Percentiles rank a stretch among this genome's conserved stretches.
These are phyloP conservation scores for Arbutus unedo DNA, from an alignment of 148 eudicot species.

Conservation along the genomic window DNA sequence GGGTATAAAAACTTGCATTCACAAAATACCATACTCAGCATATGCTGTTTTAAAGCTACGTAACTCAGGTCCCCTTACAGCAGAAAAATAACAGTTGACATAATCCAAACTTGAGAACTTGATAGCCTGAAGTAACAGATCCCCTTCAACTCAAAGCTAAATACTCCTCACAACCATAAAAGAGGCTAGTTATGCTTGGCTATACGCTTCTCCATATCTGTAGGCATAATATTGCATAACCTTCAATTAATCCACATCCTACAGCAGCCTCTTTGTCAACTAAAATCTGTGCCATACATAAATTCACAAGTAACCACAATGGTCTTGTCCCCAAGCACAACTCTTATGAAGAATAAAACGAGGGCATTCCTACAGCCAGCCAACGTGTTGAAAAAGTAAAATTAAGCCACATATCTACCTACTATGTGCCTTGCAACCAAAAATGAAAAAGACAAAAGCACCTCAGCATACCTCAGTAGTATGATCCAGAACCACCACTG, in stretches of 20 bases:
- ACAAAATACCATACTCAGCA: conserved; percentile 14
- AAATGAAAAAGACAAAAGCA: neutral
- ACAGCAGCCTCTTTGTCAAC: conserved; percentile 30
- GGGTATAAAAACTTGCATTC: conserved; percentile 23
- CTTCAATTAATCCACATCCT: conserved; percentile 26
- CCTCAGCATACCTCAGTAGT: conserved; percentile 55
- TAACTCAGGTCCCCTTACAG: conserved; percentile 23
- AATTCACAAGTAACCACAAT: conserved; percentile 22
- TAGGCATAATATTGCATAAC: conserved; percentile 13
- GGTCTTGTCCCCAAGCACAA: conserved; percentile 10
- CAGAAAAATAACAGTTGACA: conserved; percentile 19
- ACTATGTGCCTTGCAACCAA: neutral
- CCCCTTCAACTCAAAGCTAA: conserved; percentile 16
- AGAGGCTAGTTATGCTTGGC: conserved; percentile 10
- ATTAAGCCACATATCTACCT: neutral
- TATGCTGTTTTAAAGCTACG: conserved; percentile 13
- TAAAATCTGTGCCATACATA: conserved; percentile 29
- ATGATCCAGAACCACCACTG: conserved; percentile 78
- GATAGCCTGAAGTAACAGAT: neutral
- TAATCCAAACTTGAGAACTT: conserved; percentile 17
- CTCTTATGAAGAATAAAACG: neutral
- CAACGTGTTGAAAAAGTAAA: neutral
- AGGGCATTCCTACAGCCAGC: neutral
- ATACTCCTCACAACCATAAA: conserved; percentile 9
- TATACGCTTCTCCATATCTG: conserved; percentile 1